These are phyloP conservation scores for Aspergillus sp. DNA, from an alignment of 2,329 filamentous ascomycete species.

Conservation along the genomic window DNA sequence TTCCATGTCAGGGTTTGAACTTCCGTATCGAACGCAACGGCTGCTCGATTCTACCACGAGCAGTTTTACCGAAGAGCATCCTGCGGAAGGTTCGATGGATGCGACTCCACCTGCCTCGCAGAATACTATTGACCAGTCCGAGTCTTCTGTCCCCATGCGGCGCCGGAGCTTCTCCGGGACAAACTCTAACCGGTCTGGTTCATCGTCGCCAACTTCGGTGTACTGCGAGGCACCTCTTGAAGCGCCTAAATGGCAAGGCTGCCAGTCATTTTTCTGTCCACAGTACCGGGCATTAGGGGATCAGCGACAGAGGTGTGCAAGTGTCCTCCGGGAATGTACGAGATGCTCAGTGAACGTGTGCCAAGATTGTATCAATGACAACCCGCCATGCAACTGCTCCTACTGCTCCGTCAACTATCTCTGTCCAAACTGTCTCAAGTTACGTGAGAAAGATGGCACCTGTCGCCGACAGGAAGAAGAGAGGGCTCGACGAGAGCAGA, in stretches of 20 bases:
- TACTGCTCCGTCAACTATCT: constrained; percentile 40
- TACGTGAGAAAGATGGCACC: constrained; percentile 34
- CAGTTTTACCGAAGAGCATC: constrained; percentile 30
- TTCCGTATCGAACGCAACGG: constrained; percentile 27
- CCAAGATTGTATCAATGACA: constrained; percentile 35
- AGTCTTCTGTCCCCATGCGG: constrained; percentile 17
- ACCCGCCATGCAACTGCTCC: constrained; percentile 41
- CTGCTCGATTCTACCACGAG: constrained; percentile 26
- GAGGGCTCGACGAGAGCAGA: constrained; percentile 31
- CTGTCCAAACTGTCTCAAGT: constrained; percentile 39
- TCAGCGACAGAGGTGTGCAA: constrained; percentile 41
- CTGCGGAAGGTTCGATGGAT: constrained; percentile 21
- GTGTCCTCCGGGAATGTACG: constrained; percentile 40
- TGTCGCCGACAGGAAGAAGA: constrained; percentile 37
- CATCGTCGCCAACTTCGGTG: constrained; percentile 35
- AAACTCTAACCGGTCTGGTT: constrained; percentile 35
- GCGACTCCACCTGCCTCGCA: constrained; percentile 15
- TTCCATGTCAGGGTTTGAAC: constrained; percentile 18
- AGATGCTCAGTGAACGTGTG: constrained; percentile 44
- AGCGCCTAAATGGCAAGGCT: constrained; percentile 40
- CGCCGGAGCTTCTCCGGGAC: constrained; percentile 34
- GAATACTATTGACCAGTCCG: constrained; percentile 14
- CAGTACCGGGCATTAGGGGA: constrained; percentile 39
- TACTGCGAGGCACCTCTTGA: constrained; percentile 34
- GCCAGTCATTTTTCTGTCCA: constrained; percentile 46